Base-by-base conservation (phyloP, 2,329 filamentous ascomycete genomes). In the Xylariales sp. region DNA sequence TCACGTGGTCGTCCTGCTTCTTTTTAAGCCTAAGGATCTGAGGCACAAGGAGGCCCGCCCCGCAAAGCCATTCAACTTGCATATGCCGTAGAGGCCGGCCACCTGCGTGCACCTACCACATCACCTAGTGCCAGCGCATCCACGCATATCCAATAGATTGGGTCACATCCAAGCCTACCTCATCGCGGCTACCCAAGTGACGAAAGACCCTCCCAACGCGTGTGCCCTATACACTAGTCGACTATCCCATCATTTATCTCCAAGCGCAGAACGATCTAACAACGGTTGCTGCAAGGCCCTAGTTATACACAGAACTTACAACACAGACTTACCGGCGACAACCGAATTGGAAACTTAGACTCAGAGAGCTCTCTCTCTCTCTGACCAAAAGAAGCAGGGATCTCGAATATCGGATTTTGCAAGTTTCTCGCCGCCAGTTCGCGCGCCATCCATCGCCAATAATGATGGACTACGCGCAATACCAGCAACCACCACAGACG, bases 381-480 rank as follows among this genome's bases (percentile, higher is more conserved):
- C 23, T 56, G 62, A 63, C 60, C 53, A 69, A 76, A 74, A 74
- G 73, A 77, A 75, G 74, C 70, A 75, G 74, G 76, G 75, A 74
- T 71, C 74, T 68, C 67, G 65, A 72, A 69, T 67, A 69, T 69
- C 73, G 74, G 73, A 75, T 70, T 74, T 72, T 74, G 72, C 72
- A 75, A 77, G 72, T 77, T 70, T 63, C 67, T 72, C 72, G 69
- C 72, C 73, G 71, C 73, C 67, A 58, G 54, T 70, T 71, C 69
- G 72, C 73, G 72, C 70, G 73, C 67, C 73, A 65, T 62, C 71
- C 49, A 71, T 73, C 65, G 69, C 77, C 79, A 79, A 80, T 77
- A 74, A 91, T 86, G 83, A 92, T 93, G 90, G 90, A 92, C 82
- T 92, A 92, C 84, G 87, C 89, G 80, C 88, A 90, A 82, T 91